Percentiles rank a stretch among this genome's conserved stretches.
Evolutionary conservation across 768 basidiomycete genomes (phyloP).

Genomic region (Stropharia rugosoannulata): DNA sequence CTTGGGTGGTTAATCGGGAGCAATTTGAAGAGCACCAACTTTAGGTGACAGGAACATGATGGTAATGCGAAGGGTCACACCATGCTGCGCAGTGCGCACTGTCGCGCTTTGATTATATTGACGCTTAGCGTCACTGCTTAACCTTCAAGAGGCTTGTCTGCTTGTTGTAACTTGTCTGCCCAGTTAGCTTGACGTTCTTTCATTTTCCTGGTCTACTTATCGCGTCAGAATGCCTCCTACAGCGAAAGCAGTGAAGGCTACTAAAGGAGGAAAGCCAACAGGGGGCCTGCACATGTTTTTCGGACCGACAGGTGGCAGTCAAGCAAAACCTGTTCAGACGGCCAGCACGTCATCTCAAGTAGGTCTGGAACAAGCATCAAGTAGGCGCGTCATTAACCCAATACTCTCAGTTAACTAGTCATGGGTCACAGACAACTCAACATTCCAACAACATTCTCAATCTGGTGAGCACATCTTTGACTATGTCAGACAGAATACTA

Average conservation of each 20-base stretch:
- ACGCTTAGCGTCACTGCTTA: background rate
- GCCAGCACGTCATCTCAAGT: constrained; percentile 13
- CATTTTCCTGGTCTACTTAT: background rate
- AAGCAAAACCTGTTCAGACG: constrained; percentile 19
- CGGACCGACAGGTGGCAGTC: constrained; percentile 16
- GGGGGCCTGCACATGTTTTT: constrained; percentile 25
- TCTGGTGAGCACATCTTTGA: background rate
- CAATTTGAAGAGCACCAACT: no score
- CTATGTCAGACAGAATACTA: background rate
- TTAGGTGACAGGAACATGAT: no score
- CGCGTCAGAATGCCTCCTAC: constrained; percentile 14
- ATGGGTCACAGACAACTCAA: constrained; percentile 14
- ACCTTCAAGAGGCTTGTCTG: background rate
- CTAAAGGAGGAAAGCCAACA: constrained; percentile 10
- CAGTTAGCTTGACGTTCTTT: background rate
- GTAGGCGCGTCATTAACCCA: background rate
- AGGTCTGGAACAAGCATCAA: background rate
- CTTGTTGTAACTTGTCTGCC: background rate
- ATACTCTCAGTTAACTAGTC: constrained; percentile 7
- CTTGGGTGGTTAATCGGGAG: no score
- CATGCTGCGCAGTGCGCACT: constrained; percentile 1
- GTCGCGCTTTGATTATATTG: constrained; percentile 4
- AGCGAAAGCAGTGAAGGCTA: constrained; percentile 14
- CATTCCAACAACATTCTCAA: no score
- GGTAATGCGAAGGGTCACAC: background rate